Evolutionary conservation across 495 filamentous ascomycete genomes (phyloP), one percentile per base, ranked within the genome.

Genomic region (Chaetomidium leptoderma): DNA sequence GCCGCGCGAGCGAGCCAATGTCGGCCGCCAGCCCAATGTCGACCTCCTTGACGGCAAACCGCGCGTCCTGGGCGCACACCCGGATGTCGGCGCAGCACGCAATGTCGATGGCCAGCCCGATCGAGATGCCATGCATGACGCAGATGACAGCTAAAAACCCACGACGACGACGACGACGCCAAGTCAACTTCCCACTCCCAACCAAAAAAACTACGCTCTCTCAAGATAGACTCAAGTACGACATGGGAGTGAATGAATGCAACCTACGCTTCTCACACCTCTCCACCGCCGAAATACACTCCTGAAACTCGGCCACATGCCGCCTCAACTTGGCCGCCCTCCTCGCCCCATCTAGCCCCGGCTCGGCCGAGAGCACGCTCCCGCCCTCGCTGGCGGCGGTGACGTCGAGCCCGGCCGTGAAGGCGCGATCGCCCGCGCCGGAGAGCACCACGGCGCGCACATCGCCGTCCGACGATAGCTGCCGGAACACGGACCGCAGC

Each of bases 11-110:
- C 2, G 91, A 96, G 16, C 93, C 93, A 46, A 97, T 85, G 70
- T 98, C 93, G 16, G 93, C 93, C 13, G 93, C 93, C 27, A 98
- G 71, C 1, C 93, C 93, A 35, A 97, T 95, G 67, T 97, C 93
- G 14, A 96, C 90, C 74, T 97, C 95, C 67, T 96, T 96, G 23
- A 97, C 90, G 0, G 84, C 76, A 62, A 97, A 89, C 24, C 74
- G 76, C 1, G 84, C 78, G 47, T 85, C 79, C 14, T 72, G 65
- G 0, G 84, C 76, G 63, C 83, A 88, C 56, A 97, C 73, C 13
- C 93, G 84, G 51, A 98, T 80, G 66, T 97, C 93, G 46, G 86
- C 82, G 49, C 87, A 85, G 40, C 83, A 82, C 46, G 84, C 76
- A 43, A 98, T 78, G 67, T 98, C 93, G 63, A 98, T 86, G 9